Conservation (phyloP, 306 rosid species). For the Begonia loranthoides region DNA sequence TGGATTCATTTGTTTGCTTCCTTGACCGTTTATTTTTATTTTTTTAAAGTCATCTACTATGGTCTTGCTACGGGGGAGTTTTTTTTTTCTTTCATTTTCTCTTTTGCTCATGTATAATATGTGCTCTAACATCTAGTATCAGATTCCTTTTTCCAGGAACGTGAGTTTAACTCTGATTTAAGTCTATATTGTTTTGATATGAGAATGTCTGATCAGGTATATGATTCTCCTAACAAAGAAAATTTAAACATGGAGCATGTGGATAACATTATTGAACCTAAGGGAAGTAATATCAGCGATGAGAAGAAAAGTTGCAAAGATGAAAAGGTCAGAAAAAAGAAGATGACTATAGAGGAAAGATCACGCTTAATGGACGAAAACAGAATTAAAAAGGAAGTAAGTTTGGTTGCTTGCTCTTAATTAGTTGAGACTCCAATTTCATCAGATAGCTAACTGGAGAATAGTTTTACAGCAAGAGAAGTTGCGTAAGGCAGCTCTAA, state of each 20-base stretch:
- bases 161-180: too few species aligned
- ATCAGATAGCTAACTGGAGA: slow-evolving; percentile 13
- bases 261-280: slow-evolving; percentile 17
- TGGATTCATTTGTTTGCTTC: too few species aligned
- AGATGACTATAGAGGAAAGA: slow-evolving; percentile 66
- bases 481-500: slow-evolving; percentile 58
- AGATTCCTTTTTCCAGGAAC: too few species aligned
- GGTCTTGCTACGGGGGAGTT: too few species aligned
- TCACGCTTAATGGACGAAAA: slow-evolving; percentile 64
- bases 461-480: slow-evolving; percentile 59
- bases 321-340: slow-evolving; percentile 32
- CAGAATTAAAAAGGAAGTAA: slow-evolving; percentile 52
- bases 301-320: slow-evolving; percentile 18
- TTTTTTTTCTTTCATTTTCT: too few species aligned
- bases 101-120: too few species aligned
- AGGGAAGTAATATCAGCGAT: slow-evolving; percentile 17
- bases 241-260: slow-evolving; percentile 25
- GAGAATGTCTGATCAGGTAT: slow-evolving; percentile 18
- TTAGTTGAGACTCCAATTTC: slow-evolving; percentile 5
- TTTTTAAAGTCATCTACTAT: too few species aligned
- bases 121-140: too few species aligned
- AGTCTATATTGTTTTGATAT: background rate
- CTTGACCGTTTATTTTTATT: too few species aligned
- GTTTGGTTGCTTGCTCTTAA: slow-evolving; percentile 17
- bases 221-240: slow-evolving; percentile 25